A percentile compares a stretch with the other conserved stretches of the same genome.
Conservation (phyloP, 2,329 filamentous ascomycete species). For the Talaromyces sp. region DNA sequence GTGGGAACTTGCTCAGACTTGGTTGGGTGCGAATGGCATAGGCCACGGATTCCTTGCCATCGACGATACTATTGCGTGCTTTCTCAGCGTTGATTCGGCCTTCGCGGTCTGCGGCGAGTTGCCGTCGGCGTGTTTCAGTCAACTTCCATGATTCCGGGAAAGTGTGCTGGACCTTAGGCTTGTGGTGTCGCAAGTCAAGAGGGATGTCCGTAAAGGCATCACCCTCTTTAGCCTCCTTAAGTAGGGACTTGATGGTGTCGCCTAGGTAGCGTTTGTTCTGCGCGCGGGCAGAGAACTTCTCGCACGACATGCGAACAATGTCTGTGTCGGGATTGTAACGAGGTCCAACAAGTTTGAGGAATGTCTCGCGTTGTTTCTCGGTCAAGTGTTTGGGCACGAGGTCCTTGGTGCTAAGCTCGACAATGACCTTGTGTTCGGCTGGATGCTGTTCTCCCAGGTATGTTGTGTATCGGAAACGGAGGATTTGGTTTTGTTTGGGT, state of each 20-base stretch:
- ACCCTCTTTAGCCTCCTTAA: conserved; percentile 71
- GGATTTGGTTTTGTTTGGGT: conserved; percentile 56
- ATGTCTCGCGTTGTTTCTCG: conserved; percentile 66
- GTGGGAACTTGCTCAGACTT: conserved; percentile 26
- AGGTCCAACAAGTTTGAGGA: conserved; percentile 79
- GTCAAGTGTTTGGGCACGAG: conserved; percentile 58
- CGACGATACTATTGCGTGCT: conserved; percentile 54
- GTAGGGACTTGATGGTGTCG: conserved; percentile 68
- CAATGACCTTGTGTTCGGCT: conserved; percentile 86
- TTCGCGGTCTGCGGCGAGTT: conserved; percentile 60
- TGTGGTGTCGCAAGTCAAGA: conserved; percentile 82
- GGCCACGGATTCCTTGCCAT: conserved; percentile 38
- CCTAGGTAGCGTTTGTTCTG: conserved; percentile 96
- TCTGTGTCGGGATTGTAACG: conserved; percentile 84
- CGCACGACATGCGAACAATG: conserved; percentile 83
- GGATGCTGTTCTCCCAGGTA: conserved; percentile 95
- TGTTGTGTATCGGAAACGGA: conserved; percentile 94
- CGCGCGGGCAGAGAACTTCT: conserved; percentile 79
- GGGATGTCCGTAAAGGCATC: conserved; percentile 89
- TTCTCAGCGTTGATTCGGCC: conserved; percentile 53
- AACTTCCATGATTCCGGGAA: conserved; percentile 84
- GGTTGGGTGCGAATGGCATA: conserved; percentile 29
- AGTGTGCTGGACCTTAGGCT: conserved; percentile 58
- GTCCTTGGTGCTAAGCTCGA: conserved; percentile 77
- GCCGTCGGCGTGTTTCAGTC: conserved; percentile 61